Percentiles rank a stretch among this genome's conserved stretches.
These are phyloP conservation scores for Stereocaulon alpinum DNA, from an alignment of 495 filamentous ascomycete genomes.

Conservation along the genomic window DNA sequence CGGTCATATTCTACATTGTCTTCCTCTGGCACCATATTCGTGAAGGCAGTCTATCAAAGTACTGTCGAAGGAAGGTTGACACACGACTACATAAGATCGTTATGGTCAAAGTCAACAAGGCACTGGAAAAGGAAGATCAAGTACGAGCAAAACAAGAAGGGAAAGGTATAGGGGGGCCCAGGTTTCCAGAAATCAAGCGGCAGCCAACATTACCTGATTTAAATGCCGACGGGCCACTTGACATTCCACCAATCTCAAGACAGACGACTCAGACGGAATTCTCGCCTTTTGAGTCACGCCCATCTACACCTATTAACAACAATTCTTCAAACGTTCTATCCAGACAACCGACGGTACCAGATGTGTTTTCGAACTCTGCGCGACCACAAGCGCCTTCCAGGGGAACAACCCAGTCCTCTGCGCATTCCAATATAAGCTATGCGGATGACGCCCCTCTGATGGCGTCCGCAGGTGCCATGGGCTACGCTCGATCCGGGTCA, in stretches of 20 bases:
- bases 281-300: slow-evolving; percentile 48
- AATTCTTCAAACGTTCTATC: slow-evolving; percentile 17
- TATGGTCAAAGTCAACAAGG: slow-evolving; percentile 70
- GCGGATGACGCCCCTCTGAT: slow-evolving; percentile 51
- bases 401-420: slow-evolving; percentile 36
- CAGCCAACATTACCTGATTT: slow-evolving; percentile 61
- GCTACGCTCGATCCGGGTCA: slow-evolving; percentile 33
- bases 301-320: slow-evolving; percentile 33
- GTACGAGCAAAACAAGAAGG: slow-evolving; percentile 47
- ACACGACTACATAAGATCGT: slow-evolving; percentile 72
- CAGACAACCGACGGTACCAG: slow-evolving; percentile 35
- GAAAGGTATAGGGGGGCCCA: slow-evolving; percentile 40
- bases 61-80: slow-evolving; percentile 85
- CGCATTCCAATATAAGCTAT: slow-evolving; percentile 35
- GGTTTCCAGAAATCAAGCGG: slow-evolving; percentile 39
- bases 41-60: slow-evolving; percentile 69
- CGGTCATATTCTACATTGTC: slow-evolving; percentile 64
- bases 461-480: slow-evolving; percentile 47
- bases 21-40: slow-evolving; percentile 91
- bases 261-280: slow-evolving; percentile 59
- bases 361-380: slow-evolving; percentile 22
- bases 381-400: slow-evolving; percentile 30
- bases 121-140: slow-evolving; percentile 62
- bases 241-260: slow-evolving; percentile 52
- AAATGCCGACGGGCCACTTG: slow-evolving; percentile 41